Base-by-base conservation (phyloP, 1,139 yeast genomes). In the Debaryomyces sp. region DNA sequence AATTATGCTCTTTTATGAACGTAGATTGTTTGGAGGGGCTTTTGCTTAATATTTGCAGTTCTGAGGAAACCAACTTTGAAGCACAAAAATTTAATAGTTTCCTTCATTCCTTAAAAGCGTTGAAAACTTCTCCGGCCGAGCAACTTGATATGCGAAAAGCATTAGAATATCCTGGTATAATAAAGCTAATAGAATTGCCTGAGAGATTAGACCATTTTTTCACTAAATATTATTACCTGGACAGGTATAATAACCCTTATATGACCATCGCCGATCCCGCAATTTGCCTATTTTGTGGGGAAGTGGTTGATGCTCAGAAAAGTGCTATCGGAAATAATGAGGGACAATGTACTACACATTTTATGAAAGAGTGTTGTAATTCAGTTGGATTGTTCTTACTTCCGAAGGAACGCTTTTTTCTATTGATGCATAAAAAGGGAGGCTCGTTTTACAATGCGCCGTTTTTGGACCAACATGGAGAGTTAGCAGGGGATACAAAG, bases 391-490 rank as follows among this genome's bases (percentile, higher is more conserved):
- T 92, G 0, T 94, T 87, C 60, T 70, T 94, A 45, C 63, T 92
- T 9, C 94, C 96, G 1, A 83, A 87, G 56, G 89, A 87, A 52
- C 80, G 90, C 54, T 75, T 89, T n/a, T 65, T 89, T 32, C 69
- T 90, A 47, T 63, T 89, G 34, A 64, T 94, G 46, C 80, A 87
- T 54, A 81, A 81, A 45, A 79, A 80, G 40, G 88, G 87, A 0
- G 99, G 99, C 0, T 84, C 96, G 0, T 92, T 92, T 62, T 78
- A 83, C 52, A 85, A 84, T 39, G 88, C 96, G 1, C 99, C 98
- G 0, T 94, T 85, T 61, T 69, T 89, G 40, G 97, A 92, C 63
- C 77, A 79, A 42, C 96, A 90, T 65, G 98, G 98, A 0, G 98
- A 92, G 60, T 67, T 84, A 13, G 92, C 92, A 43, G 87, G 84